Evolutionary conservation across 2,329 filamentous ascomycete species (phyloP).

Genomic region (Triangularia setosa): DNA sequence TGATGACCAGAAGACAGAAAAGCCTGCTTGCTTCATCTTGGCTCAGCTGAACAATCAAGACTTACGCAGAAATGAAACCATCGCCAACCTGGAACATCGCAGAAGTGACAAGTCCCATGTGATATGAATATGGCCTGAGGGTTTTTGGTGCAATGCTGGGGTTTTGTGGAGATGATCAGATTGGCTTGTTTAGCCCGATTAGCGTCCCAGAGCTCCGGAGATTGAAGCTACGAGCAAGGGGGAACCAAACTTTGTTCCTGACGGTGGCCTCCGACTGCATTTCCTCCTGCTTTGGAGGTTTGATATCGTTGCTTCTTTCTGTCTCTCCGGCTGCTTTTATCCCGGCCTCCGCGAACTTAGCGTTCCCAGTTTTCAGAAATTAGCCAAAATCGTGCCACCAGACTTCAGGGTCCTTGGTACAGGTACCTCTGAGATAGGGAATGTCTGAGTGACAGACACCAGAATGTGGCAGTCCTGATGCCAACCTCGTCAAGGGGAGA

Average conservation of each 20-base stretch:
- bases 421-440: neutral
- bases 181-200: neutral
- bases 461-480: too few relatives aligned
- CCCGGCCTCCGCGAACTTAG: slow-evolving; percentile 1
- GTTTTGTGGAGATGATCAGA: neutral
- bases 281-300: neutral
- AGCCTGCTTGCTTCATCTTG: neutral
- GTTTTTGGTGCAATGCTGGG: slow-evolving; percentile 1
- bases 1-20: neutral
- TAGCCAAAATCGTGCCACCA: neutral
- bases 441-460: neutral
- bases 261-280: neutral
- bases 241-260: neutral
- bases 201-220: slow-evolving; percentile 4
- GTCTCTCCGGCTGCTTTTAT: slow-evolving; percentile 1
- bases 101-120: neutral
- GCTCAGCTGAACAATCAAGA: neutral
- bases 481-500: too few relatives aligned
- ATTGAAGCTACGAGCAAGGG: neutral
- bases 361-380: neutral
- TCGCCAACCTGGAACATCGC: neutral
- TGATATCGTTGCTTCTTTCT: neutral
- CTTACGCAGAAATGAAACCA: neutral
- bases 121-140: neutral
- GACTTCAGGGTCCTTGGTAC: neutral